Conservation (phyloP, 768 basidiomycete species). For the Cantharellus anzutake region DNA sequence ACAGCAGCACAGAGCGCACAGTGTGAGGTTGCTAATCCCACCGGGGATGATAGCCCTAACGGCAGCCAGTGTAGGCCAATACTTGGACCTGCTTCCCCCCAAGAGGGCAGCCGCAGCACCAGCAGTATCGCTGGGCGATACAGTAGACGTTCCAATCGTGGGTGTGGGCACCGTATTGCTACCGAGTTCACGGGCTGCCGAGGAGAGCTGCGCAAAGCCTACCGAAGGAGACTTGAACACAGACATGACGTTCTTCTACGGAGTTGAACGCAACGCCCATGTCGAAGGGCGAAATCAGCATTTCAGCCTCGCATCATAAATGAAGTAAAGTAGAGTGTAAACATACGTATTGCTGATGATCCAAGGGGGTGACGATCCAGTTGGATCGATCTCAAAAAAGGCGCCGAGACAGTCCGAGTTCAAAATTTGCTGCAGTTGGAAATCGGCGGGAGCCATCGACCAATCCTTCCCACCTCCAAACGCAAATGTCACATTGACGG, state of each 20-base stretch:
- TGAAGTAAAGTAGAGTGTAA: constrained; percentile 14
- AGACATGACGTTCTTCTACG: constrained; percentile 73
- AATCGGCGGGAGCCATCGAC: constrained; percentile 61
- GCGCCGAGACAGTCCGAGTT: constrained; percentile 49
- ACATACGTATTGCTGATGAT: constrained; percentile 81
- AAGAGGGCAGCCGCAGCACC: too few species aligned
- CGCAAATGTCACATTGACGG: constrained; percentile 42
- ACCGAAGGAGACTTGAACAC: constrained; percentile 63
- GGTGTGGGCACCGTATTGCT: not conserved
- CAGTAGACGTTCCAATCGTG: not conserved
- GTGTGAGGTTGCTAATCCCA: too few species aligned
- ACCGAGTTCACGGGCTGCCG: constrained; percentile 16
- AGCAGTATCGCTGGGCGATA: too few species aligned
- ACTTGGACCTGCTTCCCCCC: too few species aligned
- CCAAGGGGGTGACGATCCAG: constrained; percentile 36
- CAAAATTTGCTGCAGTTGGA: constrained; percentile 40
- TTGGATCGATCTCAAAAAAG: constrained; percentile 49
- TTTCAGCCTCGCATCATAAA: too few species aligned
- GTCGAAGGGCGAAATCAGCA: too few species aligned
- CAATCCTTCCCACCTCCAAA: constrained; percentile 58
- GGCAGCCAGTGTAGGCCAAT: too few species aligned
- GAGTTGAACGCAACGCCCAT: too few species aligned
- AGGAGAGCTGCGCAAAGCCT: constrained; percentile 66
- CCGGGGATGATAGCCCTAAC: too few species aligned
- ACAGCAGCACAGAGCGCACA: too few species aligned